phyloP scores from a whole-genome alignment of 371 early-diverging fungal genomes.

The Dinochytrium kinnereticum region DNA sequence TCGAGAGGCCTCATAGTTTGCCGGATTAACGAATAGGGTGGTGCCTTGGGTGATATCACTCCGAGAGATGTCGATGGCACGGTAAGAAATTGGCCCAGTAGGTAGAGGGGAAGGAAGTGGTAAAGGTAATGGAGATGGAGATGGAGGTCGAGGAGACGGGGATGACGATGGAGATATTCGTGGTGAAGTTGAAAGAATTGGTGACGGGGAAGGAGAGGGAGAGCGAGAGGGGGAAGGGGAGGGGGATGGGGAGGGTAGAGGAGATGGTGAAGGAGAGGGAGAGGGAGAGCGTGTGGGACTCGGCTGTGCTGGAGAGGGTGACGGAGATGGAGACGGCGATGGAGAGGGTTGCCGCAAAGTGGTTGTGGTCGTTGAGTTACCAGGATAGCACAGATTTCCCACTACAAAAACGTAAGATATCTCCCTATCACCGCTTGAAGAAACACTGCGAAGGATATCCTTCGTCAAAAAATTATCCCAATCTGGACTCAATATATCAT shows the following conservation, averaged over 20 bases:
- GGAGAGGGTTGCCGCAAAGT: neutral
- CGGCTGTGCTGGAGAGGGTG: neutral
- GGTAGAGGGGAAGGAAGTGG: neutral
- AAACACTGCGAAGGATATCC: too few species aligned
- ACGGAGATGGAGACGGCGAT: neutral
- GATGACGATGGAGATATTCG: neutral
- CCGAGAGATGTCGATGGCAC: constrained; percentile 13
- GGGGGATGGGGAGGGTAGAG: neutral
- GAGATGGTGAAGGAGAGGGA: neutral
- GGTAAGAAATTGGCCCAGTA: constrained; percentile 1
- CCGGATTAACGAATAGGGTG: constrained; percentile 65
- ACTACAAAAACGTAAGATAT: too few species aligned
- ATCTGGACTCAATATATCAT: too few species aligned
- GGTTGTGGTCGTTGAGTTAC: too few species aligned
- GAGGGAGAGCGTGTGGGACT: neutral
- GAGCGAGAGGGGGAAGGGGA: neutral
- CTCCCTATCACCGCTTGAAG: too few species aligned
- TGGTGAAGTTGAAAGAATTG: neutral
- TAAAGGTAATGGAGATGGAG: neutral
- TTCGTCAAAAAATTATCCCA: too few species aligned
- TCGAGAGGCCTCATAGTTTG: constrained; percentile 56
- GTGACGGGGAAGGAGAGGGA: neutral
- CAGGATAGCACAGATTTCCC: too few species aligned
- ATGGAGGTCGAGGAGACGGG: neutral
- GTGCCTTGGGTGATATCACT: constrained; percentile 59